These are phyloP conservation scores for Colletotrichum sansevieriae DNA, from an alignment of 2,329 filamentous ascomycete genomes.

Conservation along the genomic window DNA sequence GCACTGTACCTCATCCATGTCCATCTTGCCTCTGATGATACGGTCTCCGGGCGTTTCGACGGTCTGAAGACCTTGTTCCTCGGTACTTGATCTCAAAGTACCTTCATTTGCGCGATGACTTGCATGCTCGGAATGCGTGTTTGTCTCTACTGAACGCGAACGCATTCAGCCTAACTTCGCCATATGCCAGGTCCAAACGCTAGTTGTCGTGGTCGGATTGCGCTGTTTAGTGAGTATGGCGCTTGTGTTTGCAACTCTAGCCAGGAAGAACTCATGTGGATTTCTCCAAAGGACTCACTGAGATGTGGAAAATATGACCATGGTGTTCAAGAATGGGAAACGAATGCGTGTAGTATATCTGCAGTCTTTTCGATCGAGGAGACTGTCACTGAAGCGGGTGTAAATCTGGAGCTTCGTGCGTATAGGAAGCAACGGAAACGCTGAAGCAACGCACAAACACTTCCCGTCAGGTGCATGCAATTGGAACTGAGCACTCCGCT, in stretches of 20 bases:
- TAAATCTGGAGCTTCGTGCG: slow-evolving; percentile 7
- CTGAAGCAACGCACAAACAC: slow-evolving; percentile 25
- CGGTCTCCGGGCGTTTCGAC: slow-evolving; percentile 3
- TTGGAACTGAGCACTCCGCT: slow-evolving; percentile 21
- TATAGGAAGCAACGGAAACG: background rate
- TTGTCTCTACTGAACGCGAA: background rate
- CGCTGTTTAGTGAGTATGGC: background rate
- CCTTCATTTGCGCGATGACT: background rate
- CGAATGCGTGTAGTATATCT: background rate
- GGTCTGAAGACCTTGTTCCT: slow-evolving; percentile 7
- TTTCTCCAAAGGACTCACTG: no score
- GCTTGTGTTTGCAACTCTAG: background rate
- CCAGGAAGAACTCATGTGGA: no score
- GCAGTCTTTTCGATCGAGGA: background rate
- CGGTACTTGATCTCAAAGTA: slow-evolving; percentile 7
- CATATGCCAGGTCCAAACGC: background rate
- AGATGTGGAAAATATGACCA: no score
- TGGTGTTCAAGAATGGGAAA: background rate
- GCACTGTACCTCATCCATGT: background rate
- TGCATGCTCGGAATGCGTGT: background rate
- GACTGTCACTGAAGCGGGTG: slow-evolving; percentile 7
- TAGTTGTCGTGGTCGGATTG: background rate
- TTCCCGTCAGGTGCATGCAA: slow-evolving; percentile 25
- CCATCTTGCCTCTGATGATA: slow-evolving; percentile 8
- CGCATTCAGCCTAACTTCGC: background rate